Evolutionary conservation across 192 early-diverging fungal species (phyloP), one percentile per base, ranked within the genome.

Genomic region (Pilaira anomala): DNA sequence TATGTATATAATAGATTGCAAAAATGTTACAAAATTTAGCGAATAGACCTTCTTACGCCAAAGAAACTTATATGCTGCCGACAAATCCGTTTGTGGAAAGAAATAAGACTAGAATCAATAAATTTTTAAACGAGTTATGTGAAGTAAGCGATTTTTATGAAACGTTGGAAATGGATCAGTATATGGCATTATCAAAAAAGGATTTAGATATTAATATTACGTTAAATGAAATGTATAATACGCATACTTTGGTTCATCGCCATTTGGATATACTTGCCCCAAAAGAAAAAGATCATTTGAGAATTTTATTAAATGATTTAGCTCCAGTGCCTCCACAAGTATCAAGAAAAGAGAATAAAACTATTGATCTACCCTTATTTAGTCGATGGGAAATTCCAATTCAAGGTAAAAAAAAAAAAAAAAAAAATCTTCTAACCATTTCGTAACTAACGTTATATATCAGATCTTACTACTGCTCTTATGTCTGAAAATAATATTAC

Each of bases 81-180:
- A 76, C 95, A 48, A 87, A 91, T 77, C 90, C 91, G 14, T 98
- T 96, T 80, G 83, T 97, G 8, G 96, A 97, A 51, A 73, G 76
- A 56, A 92, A 98, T 78, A 90, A 93, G 44, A 79, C 73, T 24
- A 82, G 92, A 30, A 90, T 97, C 73, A 90, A 93, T 68, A 77
- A 76, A 73, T 98, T 98, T 72, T 76, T 98, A 57, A 88, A 88
- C 62, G 91, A 95, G 39, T 78, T 98, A 53, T 96, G 94, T 69
- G 94, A 97, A 79, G 91, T 93, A 6, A 85, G 91, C 48, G 95
- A 97, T 65, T 96, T 97, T 80, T 95, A 93, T 72, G 95, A 97
- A 66, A 86, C 90, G 28, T 73, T 97, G 74, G 93, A 97, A 82
- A 97, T 97, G 95, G 95, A 97, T 75, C 95, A 97, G 77, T 96